phyloP scores from a whole-genome alignment of 306 rosid genomes.

The Begonia loranthoides region DNA sequence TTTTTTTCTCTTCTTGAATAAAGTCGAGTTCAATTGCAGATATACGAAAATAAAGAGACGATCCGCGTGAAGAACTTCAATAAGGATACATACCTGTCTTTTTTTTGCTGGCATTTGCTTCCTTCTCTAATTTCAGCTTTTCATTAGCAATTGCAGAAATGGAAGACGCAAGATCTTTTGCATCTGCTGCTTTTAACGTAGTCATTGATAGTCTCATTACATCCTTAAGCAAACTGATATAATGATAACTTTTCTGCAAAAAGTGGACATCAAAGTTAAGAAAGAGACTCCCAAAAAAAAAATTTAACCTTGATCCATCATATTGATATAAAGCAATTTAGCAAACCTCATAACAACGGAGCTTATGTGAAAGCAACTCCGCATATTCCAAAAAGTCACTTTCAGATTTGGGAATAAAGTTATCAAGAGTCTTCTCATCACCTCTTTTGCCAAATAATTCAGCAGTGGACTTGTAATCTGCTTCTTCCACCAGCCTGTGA shows the following conservation, averaged over 20 bases:
- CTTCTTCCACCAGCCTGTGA: constrained; percentile 72
- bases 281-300: too few species aligned
- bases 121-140: constrained; percentile 84
- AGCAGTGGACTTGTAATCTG: constrained; percentile 69
- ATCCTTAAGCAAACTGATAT: constrained; percentile 56
- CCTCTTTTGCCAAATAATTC: constrained; percentile 48
- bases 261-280: too few species aligned
- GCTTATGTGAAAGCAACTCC: constrained; percentile 59
- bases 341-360: constrained; percentile 55
- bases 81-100: constrained; percentile 39
- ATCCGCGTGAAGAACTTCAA: too few species aligned
- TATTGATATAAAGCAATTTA: too few species aligned
- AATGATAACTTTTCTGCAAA: constrained; percentile 81
- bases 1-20: too few species aligned
- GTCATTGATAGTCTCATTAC: constrained; percentile 74
- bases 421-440: constrained; percentile 69
- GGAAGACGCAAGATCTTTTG: constrained; percentile 84
- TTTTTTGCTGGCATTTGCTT: constrained; percentile 82
- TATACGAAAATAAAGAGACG: too few species aligned
- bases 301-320: too few species aligned
- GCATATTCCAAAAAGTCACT: constrained; percentile 85
- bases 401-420: constrained; percentile 84
- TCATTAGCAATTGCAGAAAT: constrained; percentile 81
- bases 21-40: too few species aligned
- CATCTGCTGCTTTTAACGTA: constrained; percentile 79